Evolutionary conservation across 805 yeast genomes (phyloP).

Genomic region (Soucietia sequanensis): DNA sequence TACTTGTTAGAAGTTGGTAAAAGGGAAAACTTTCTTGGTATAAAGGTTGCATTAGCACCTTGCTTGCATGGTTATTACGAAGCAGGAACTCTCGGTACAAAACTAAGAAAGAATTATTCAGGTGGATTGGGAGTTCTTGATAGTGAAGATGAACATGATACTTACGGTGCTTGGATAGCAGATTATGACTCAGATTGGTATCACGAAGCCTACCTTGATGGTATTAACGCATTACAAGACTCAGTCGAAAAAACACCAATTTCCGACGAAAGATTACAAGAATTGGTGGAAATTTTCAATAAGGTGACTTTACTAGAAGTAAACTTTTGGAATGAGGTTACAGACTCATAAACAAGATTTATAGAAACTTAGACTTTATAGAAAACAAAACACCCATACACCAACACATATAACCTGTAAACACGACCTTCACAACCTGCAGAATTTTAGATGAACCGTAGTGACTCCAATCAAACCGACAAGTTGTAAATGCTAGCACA

Average conservation of each 20-base stretch:
- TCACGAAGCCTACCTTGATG: constrained; percentile 49
- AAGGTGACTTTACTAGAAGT: constrained; percentile 61
- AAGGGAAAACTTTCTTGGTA: constrained; percentile 57
- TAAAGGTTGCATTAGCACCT: constrained; percentile 69
- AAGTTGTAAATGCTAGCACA: too few species aligned
- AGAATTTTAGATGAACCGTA: neutral
- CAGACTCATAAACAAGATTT: neutral
- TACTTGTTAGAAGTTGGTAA: constrained; percentile 55
- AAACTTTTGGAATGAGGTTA: constrained; percentile 63
- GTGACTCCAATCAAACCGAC: too few species aligned
- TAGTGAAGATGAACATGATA: constrained; percentile 20
- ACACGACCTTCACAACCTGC: neutral
- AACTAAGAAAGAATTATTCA: constrained; percentile 13
- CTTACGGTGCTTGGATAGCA: constrained; percentile 55
- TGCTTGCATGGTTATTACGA: constrained; percentile 71
- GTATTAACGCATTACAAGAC: constrained; percentile 47
- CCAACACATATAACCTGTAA: neutral
- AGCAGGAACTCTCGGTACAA: constrained; percentile 44
- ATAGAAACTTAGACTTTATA: neutral
- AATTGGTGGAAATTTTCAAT: constrained; percentile 56
- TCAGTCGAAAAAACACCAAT: constrained; percentile 34
- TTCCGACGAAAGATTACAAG: constrained; percentile 45
- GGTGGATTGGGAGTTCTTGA: constrained; percentile 17
- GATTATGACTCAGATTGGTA: constrained; percentile 64
- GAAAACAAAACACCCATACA: neutral